Conservation (phyloP, 805 yeast genomes). For the Saccharomyces kudriavzevii region DNA sequence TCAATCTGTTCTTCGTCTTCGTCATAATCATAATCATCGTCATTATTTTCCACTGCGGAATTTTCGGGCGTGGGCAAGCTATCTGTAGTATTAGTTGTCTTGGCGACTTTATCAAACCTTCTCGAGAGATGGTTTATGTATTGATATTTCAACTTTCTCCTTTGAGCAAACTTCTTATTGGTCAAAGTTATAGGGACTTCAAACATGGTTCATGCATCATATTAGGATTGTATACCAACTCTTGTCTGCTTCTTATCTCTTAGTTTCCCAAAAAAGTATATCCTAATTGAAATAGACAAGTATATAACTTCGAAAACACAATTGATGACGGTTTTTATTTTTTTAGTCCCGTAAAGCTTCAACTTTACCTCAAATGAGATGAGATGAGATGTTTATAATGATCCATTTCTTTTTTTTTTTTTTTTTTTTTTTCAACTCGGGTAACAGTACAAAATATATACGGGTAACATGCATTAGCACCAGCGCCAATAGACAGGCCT, state of each 20-base stretch:
- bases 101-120: constrained; percentile 9
- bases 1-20: not conserved
- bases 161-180: constrained; percentile 11
- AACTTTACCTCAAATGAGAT: not conserved
- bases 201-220: constrained; percentile 15
- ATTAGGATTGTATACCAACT: not conserved
- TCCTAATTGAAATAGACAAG: not conserved
- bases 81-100: not conserved
- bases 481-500: too few species aligned
- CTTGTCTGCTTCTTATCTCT: not conserved
- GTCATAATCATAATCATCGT: constrained; percentile 9
- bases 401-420: not conserved
- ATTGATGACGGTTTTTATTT: not conserved
- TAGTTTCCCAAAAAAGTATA: not conserved
- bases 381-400: not conserved
- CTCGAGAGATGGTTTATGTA: constrained; percentile 18
- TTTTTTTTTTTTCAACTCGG: constrained; percentile 1
- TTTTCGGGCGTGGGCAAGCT: constrained; percentile 22
- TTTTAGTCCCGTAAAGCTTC: not conserved
- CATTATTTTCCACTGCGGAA: constrained; percentile 20
- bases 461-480: not conserved
- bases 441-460: not conserved
- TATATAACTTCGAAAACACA: not conserved
- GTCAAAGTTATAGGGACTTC: constrained; percentile 19
- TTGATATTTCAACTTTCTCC: constrained; percentile 24